phyloP scores from a whole-genome alignment of 2,329 filamentous ascomycete genomes.

The Colletotrichum sp. region DNA sequence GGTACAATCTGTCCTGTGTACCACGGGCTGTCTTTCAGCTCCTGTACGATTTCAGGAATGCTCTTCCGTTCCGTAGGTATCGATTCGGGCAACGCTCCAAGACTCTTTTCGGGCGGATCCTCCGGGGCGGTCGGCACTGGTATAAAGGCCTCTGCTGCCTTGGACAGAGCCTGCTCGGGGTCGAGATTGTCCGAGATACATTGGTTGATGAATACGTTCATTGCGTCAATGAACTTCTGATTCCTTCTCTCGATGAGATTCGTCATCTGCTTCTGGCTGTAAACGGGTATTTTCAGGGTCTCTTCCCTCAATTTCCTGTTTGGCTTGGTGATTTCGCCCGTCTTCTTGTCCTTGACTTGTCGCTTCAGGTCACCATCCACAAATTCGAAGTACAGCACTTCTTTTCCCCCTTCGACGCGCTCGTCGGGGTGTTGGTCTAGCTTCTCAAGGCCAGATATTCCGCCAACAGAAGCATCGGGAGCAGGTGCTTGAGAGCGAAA shows the following conservation, averaged over 20 bases:
- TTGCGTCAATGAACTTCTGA: conserved; percentile 77
- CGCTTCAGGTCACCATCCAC: conserved; percentile 89
- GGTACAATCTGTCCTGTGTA: conserved; percentile 93
- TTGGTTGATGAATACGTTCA: conserved; percentile 77
- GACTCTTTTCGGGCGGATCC: conserved; percentile 33
- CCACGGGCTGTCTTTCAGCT: conserved; percentile 84
- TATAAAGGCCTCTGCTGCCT: conserved; percentile 63
- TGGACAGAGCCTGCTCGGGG: conserved; percentile 68
- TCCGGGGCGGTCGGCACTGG: conserved; percentile 60
- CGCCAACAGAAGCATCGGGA: conserved; percentile 62
- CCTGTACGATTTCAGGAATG: conserved; percentile 83
- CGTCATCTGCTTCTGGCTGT: conserved; percentile 91
- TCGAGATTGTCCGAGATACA: conserved; percentile 71
- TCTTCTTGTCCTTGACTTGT: conserved; percentile 74
- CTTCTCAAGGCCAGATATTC: conserved; percentile 54
- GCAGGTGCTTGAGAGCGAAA: conserved; percentile 54
- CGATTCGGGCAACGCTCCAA: conserved; percentile 62
- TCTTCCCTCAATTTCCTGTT: conserved; percentile 75
- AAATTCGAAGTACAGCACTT: conserved; percentile 91
- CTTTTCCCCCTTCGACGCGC: conserved; percentile 46
- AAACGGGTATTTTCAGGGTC: conserved; percentile 89
- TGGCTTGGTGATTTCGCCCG: conserved; percentile 73
- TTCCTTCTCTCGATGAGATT: conserved; percentile 90
- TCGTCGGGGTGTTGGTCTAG: conserved; percentile 37
- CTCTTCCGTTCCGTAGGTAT: conserved; percentile 83